phyloP scores from a whole-genome alignment of 768 basidiomycete species.

The Boletus tylopilopsis region DNA sequence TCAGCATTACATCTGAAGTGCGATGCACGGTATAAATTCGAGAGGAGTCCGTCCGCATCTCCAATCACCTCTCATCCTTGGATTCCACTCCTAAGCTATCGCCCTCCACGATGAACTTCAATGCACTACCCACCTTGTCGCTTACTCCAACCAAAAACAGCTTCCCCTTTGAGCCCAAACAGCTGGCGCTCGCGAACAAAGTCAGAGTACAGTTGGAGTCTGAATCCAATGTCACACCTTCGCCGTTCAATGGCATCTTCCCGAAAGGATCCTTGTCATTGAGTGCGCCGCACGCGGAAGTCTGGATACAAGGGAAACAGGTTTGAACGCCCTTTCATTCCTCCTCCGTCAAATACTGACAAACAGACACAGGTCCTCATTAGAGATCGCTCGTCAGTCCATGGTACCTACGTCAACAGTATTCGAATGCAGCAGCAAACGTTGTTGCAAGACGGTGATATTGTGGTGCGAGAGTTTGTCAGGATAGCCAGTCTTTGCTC shows the following conservation, averaged over 20 bases:
- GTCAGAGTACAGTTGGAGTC: conserved; percentile 32
- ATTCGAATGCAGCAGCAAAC: conserved; percentile 36
- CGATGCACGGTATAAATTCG: conserved; percentile 21
- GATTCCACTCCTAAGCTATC: background rate
- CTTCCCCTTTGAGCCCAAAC: conserved; percentile 38
- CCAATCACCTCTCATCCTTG: background rate
- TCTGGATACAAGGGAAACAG: conserved; percentile 44
- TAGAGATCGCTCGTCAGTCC: conserved; percentile 42
- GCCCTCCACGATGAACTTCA: conserved; percentile 21
- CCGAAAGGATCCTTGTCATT: conserved; percentile 37
- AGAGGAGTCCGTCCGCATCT: background rate
- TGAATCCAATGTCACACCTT: conserved; percentile 26
- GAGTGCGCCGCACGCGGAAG: conserved; percentile 41
- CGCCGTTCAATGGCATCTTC: conserved; percentile 41
- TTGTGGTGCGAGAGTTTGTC: conserved; percentile 35
- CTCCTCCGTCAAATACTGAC: conserved; percentile 7
- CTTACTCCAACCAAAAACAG: conserved; percentile 34
- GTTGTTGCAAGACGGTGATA: conserved; percentile 39
- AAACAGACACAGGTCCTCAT: conserved; percentile 37
- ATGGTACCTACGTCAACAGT: conserved; percentile 49
- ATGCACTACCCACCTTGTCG: conserved; percentile 29
- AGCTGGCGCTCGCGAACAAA: conserved; percentile 30
- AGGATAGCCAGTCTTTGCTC: background rate
- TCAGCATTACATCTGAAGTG: conserved; percentile 3
- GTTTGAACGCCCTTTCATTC: conserved; percentile 22